Evolutionary conservation across 2,329 filamentous ascomycete species (phyloP).

Genomic region (Claviceps cyperi): DNA sequence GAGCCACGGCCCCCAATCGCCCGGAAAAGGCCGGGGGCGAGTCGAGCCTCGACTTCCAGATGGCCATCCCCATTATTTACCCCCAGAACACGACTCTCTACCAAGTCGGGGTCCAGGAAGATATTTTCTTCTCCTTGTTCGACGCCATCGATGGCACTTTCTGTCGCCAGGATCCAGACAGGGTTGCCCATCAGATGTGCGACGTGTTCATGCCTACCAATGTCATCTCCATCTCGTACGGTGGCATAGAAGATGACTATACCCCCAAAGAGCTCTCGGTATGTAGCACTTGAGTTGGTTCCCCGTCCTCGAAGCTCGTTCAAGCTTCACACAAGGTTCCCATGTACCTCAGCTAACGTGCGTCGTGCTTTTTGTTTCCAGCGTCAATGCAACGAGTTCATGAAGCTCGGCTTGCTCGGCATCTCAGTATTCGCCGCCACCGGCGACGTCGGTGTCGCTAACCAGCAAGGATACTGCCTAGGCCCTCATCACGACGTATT

Average conservation of each 20-base stretch:
- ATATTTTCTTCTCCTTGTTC: slow-evolving; percentile 26
- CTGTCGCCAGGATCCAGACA: slow-evolving; percentile 32
- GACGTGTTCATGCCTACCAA: slow-evolving; percentile 17
- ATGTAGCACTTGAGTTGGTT: background rate
- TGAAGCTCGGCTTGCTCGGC: slow-evolving; percentile 31
- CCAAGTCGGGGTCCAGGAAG: slow-evolving; percentile 23
- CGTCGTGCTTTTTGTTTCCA: slow-evolving; percentile 7
- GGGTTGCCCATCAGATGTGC: slow-evolving; percentile 20
- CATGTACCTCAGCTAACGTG: too few species aligned
- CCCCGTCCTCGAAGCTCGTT: too few species aligned
- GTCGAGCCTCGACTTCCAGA: slow-evolving; percentile 39
- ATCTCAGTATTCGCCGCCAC: slow-evolving; percentile 26
- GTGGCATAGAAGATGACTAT: slow-evolving; percentile 16
- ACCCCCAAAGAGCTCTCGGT: slow-evolving; percentile 28
- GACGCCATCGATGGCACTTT: slow-evolving; percentile 38
- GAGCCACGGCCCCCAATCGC: slow-evolving; percentile 27
- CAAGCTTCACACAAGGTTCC: too few species aligned
- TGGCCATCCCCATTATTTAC: slow-evolving; percentile 35
- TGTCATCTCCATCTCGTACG: slow-evolving; percentile 29
- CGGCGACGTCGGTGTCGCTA: slow-evolving; percentile 13
- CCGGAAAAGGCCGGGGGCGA: slow-evolving; percentile 23
- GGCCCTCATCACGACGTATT: slow-evolving; percentile 24
- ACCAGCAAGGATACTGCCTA: slow-evolving; percentile 8
- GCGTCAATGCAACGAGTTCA: slow-evolving; percentile 26
- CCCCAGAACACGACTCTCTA: slow-evolving; percentile 37